Evolutionary conservation across 352 stramenopile genomes (phyloP).

Genomic region (Thraustochytrium sp.): DNA sequence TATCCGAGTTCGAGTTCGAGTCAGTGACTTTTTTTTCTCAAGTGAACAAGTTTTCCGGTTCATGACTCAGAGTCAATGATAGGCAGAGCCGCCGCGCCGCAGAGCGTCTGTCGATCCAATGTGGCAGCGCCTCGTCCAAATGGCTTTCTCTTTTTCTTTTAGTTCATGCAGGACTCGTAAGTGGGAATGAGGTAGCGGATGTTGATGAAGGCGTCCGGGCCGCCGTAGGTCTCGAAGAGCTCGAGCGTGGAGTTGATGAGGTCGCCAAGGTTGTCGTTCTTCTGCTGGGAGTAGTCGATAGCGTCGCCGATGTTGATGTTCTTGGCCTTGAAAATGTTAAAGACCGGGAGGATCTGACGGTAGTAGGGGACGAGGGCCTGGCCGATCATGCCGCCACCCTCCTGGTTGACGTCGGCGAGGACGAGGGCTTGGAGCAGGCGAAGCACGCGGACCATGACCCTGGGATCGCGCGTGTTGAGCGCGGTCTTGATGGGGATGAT

Average conservation of each 20-base stretch:
- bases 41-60: no score
- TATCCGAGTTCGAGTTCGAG: no score
- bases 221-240: slow-evolving; percentile 70
- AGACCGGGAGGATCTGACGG: slow-evolving; percentile 73
- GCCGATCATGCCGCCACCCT: slow-evolving; percentile 59
- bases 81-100: no score
- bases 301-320: slow-evolving; percentile 78
- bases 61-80: no score
- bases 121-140: no score
- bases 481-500: slow-evolving; percentile 95
- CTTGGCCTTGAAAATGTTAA: slow-evolving; percentile 72
- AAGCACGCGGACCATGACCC: slow-evolving; percentile 93
- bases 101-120: no score
- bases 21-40: no score
- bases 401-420: slow-evolving; percentile 44
- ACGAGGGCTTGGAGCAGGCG: slow-evolving; percentile 70
- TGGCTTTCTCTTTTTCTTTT: no score
- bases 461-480: slow-evolving; percentile 83
- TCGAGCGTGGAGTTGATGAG: slow-evolving; percentile 78
- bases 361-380: slow-evolving; percentile 80
- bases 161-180: slow-evolving; percentile 52
- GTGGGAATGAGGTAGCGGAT: slow-evolving; percentile 66
- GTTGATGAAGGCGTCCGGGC: slow-evolving; percentile 80
- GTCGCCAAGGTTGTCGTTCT: slow-evolving; percentile 67
- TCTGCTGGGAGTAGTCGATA: slow-evolving; percentile 80